phyloP scores from a whole-genome alignment of 2,329 filamentous ascomycete species.

The Fusarium multiceps region DNA sequence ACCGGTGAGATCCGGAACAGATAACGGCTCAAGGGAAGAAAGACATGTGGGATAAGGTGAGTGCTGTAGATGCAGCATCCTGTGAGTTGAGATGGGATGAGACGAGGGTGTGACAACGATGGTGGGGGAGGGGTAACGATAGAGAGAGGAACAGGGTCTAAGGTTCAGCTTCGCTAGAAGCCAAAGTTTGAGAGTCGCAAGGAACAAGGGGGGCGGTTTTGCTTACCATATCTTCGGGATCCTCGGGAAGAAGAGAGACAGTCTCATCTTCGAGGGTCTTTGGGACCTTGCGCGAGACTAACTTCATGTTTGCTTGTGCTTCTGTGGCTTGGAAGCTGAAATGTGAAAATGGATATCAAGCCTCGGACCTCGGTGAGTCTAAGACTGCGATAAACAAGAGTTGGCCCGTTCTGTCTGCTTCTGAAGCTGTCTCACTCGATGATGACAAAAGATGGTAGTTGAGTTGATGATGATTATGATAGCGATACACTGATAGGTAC shows the following conservation, averaged over 20 bases:
- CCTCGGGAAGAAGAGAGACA: constrained; percentile 57
- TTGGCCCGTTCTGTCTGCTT: constrained; percentile 23
- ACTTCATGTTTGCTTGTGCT: constrained; percentile 51
- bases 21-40: constrained; percentile 19
- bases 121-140: constrained; percentile 39
- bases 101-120: constrained; percentile 27
- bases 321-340: constrained; percentile 29
- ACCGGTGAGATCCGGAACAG: constrained; percentile 6
- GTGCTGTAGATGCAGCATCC: constrained; percentile 2
- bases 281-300: constrained; percentile 53
- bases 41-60: constrained; percentile 12
- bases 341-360: constrained; percentile 1
- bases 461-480: constrained; percentile 8
- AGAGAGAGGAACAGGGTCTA: constrained; percentile 23
- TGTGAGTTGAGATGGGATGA: constrained; percentile 9
- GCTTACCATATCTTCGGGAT: constrained; percentile 61
- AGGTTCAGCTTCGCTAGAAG: constrained; percentile 7
- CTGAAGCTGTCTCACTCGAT: neutral
- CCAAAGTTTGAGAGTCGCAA: constrained; percentile 18
- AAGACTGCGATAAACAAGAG: constrained; percentile 22
- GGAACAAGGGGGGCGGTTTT: constrained; percentile 9
- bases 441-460: constrained; percentile 3
- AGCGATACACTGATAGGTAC: neutral
- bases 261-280: constrained; percentile 55
- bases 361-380: constrained; percentile 33